These are phyloP conservation scores for Penicillium frequentans DNA, from an alignment of 2,329 filamentous ascomycete species.

Conservation along the genomic window DNA sequence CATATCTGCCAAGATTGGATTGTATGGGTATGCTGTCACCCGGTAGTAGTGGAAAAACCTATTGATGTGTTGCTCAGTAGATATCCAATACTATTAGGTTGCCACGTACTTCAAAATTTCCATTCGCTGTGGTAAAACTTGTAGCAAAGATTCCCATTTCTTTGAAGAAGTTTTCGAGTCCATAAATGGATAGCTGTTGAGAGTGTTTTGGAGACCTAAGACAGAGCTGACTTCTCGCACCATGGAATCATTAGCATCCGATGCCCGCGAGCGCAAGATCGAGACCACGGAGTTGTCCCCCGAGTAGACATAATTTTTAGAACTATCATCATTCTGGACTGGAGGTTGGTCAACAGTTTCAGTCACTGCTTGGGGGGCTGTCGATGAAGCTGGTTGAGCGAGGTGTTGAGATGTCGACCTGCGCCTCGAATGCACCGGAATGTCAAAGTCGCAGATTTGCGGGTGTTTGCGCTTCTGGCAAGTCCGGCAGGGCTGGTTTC, in stretches of 20 bases:
- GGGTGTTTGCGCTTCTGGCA: constrained; percentile 30
- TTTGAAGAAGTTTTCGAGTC: constrained; percentile 26
- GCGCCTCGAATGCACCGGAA: neutral
- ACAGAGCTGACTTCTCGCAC: constrained; percentile 30
- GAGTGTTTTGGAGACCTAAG: constrained; percentile 33
- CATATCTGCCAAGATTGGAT: constrained; percentile 32
- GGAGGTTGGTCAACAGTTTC: neutral
- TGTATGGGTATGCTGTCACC: constrained; percentile 30
- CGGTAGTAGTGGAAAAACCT: constrained; percentile 36
- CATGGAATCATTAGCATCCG: constrained; percentile 28
- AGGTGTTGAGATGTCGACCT: constrained; percentile 1
- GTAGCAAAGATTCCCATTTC: constrained; percentile 25
- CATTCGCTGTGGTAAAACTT: constrained; percentile 22
- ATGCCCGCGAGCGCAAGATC: constrained; percentile 26
- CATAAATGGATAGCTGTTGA: constrained; percentile 32
- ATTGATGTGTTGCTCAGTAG: neutral
- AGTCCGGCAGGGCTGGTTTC: constrained; percentile 27
- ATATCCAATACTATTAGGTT: neutral
- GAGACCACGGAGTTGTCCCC: constrained; percentile 35
- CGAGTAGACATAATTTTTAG: constrained; percentile 26
- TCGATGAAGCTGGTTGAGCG: neutral
- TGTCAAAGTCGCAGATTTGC: constrained; percentile 28
- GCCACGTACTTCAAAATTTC: constrained; percentile 28
- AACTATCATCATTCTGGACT: neutral
- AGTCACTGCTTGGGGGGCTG: neutral